A percentile compares a stretch with the other conserved stretches of the same genome.
phyloP scores from a whole-genome alignment of 2,329 filamentous ascomycete genomes.

The Fusarium sublunatum region DNA sequence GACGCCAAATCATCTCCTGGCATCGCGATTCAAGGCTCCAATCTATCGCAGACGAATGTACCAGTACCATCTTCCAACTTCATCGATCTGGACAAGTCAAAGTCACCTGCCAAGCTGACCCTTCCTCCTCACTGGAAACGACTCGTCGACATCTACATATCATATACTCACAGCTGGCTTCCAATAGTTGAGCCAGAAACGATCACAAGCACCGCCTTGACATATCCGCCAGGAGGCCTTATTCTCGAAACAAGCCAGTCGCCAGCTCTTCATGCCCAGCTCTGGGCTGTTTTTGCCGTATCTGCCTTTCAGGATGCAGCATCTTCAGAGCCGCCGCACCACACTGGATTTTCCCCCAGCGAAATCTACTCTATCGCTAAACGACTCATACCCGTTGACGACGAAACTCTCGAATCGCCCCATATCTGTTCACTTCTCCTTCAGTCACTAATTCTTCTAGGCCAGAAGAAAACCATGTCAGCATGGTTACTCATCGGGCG shows the following conservation, averaged over 20 bases:
- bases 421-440: constrained; percentile 59
- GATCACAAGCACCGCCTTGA: constrained; percentile 61
- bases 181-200: constrained; percentile 77
- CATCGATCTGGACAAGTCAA: constrained; percentile 6
- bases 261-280: constrained; percentile 60
- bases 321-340: constrained; percentile 22
- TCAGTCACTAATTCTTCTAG: constrained; percentile 72
- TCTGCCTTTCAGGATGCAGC: constrained; percentile 64
- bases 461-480: constrained; percentile 63
- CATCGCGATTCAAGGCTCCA: constrained; percentile 30
- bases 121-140: constrained; percentile 67
- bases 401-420: constrained; percentile 59
- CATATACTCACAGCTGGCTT: constrained; percentile 81
- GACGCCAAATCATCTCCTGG: constrained; percentile 37
- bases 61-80: constrained; percentile 16
- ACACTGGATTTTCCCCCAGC: constrained; percentile 25
- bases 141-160: constrained; percentile 78
- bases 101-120: constrained; percentile 39
- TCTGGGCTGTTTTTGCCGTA: constrained; percentile 70
- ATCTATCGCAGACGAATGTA: constrained; percentile 17
- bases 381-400: constrained; percentile 60
- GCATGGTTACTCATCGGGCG: constrained; percentile 74
- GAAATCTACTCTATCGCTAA: constrained; percentile 64
- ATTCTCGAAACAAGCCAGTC: constrained; percentile 48
- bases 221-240: constrained; percentile 55